Base-by-base conservation (phyloP, 1,284 basidiomycete genomes). In the Ceratobasidium sp. region DNA sequence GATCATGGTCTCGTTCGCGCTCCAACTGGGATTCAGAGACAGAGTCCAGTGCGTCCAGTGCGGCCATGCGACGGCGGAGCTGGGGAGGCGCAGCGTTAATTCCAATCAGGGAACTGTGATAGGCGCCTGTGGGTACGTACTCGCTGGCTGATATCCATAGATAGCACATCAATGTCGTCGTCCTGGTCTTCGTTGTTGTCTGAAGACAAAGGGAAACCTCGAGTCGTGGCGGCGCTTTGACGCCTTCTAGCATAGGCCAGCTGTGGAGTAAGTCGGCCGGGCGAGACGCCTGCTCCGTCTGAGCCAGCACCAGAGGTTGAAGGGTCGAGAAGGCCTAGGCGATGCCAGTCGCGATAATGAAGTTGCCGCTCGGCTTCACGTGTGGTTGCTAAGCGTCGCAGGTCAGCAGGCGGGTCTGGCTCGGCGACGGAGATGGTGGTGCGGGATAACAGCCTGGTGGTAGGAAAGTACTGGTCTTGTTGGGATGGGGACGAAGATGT, bases 311-410 rank as follows among this genome's bases (percentile, higher is more conserved):
- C 35, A 6, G 71, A 48, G 16, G 71, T 23, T 35, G 71, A 62
- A n/a, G 71, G 71, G 33, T 74, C 71, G 27, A 74, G 55, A 23
- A 74, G 60, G 50, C 60, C 60, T 18, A 74, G 46, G 64, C 71
- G 71, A 20, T 74, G 71, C 71, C 71, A 74, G 38, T 74, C 71
- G 27, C 71, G 71, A 33, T 74, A 65, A 14, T 74, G 71, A 12
- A 74, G 60, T 62, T 74, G 71, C 27, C 71, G 71, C 48, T 74
- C 71, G 59, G 71, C 71, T 48, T 74, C 71, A 41, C 71, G 71
- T 64, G 71, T 74, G 20, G 71, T 74, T 54, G 71, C 71, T 14
- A 74, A 27, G 46, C 71, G 71, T 18, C 71, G 59, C 44, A 74
- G 38, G 55, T 74, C 71, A 46, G 71, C 44, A 16, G 71, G 60